A percentile compares a stretch with the other conserved stretches of the same genome.
Conservation (phyloP, 163 green algal species). For the Picocystis sp. region DNA sequence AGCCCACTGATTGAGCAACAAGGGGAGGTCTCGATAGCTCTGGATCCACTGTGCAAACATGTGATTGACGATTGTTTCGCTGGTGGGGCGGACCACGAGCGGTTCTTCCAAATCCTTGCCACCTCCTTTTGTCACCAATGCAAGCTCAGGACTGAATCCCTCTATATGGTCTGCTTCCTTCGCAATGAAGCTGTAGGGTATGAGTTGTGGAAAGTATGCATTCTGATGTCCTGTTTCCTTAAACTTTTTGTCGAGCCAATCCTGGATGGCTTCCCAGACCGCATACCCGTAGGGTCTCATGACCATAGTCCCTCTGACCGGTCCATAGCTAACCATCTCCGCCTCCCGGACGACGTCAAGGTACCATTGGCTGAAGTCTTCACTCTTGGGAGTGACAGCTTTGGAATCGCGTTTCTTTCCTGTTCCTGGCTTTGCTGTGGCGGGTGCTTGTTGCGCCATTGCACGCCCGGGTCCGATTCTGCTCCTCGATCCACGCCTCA, state of each 20-base stretch:
- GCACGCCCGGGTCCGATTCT: no score
- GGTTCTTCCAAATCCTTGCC: conserved; percentile 97
- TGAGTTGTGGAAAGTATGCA: conserved; percentile 97
- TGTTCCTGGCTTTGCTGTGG: no score
- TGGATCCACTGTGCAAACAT: conserved; percentile 76
- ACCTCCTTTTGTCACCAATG: conserved; percentile 86
- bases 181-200: conserved; percentile 88
- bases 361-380: conserved; percentile 82
- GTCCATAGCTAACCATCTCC: conserved; percentile 92
- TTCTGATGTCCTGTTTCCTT: conserved; percentile 82
- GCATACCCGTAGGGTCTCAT: conserved; percentile 88
- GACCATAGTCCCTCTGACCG: conserved; percentile 79
- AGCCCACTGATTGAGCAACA: conserved; percentile 95
- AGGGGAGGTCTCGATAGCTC: conserved; percentile 71
- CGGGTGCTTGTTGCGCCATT: no score
- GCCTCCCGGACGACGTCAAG: conserved; percentile 84
- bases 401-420: no score
- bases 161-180: conserved; percentile 98
- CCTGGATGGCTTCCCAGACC: conserved; percentile 53
- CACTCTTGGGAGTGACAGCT: conserved; percentile 32
- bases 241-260: conserved; percentile 67
- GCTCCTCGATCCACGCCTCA: no score
- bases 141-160: conserved; percentile 94
- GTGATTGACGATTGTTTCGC: conserved; percentile 98
- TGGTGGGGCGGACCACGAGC: conserved; percentile 89